A percentile compares a stretch with the other conserved stretches of the same genome.
Conservation (phyloP, 73 alveolate genomes). For the Tetrahymena malaccensis region DNA sequence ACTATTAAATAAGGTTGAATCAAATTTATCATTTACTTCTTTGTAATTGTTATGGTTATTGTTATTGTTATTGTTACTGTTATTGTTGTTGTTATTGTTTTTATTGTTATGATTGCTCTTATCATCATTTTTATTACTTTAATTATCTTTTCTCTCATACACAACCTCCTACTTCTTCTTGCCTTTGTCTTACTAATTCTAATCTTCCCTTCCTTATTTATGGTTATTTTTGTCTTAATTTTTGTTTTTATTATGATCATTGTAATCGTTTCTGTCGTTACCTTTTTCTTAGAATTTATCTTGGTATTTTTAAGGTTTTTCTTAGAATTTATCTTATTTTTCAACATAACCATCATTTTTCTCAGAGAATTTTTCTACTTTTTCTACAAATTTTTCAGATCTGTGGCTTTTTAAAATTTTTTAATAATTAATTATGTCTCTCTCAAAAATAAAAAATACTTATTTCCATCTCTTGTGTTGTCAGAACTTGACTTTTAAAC, state of each 20-base stretch:
- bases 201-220: background rate
- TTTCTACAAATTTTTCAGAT: background rate
- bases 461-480: background rate
- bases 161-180: background rate
- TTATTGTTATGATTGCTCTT: background rate
- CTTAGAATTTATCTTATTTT: background rate
- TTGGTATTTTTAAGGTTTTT: background rate
- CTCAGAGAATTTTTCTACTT: background rate
- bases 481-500: background rate
- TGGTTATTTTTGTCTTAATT: background rate
- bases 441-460: background rate
- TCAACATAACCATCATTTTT: background rate
- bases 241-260: background rate
- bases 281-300: background rate
- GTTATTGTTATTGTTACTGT: background rate
- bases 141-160: background rate
- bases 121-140: background rate
- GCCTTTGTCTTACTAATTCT: background rate
- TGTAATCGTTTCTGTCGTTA: background rate
- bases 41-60: background rate
- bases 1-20: background rate
- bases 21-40: background rate
- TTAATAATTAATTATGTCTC: background rate
- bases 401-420: background rate
- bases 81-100: background rate